A percentile compares a stretch with the other conserved stretches of the same genome.
Conservation (phyloP, 257 asterid genomes). For the Solanum habrochaites region DNA sequence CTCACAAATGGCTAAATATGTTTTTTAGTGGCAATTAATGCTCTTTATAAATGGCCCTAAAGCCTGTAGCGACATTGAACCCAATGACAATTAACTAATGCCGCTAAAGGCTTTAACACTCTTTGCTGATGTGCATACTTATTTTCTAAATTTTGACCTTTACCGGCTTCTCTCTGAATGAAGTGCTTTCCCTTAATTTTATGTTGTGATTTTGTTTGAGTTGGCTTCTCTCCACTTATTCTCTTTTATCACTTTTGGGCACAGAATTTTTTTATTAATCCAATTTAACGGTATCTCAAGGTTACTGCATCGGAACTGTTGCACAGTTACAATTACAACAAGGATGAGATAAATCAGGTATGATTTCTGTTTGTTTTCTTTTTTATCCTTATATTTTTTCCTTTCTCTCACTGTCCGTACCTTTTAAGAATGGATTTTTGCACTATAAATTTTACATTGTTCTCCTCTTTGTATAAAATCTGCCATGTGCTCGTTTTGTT, state of each 20-base stretch:
- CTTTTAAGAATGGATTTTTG: not conserved
- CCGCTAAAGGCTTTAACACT: too few relatives aligned
- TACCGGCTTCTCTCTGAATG: not conserved
- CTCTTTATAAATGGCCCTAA: too few relatives aligned
- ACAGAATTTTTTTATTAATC: not conserved
- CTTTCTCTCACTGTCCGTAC: not conserved
- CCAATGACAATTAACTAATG: too few relatives aligned
- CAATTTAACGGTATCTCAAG: slow-evolving; percentile 21
- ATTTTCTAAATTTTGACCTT: not conserved
- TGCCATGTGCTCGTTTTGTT: not conserved
- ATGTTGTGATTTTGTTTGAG: not conserved
- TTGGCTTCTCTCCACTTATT: not conserved
- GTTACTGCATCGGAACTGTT: slow-evolving; percentile 50
- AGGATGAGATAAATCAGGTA: slow-evolving; percentile 96
- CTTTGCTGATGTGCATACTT: too few relatives aligned
- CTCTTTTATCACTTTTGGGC: not conserved
- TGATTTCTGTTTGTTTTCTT: not conserved
- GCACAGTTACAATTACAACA: slow-evolving; percentile 60
- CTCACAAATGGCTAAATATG: not conserved
- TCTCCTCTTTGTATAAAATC: not conserved
- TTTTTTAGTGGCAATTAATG: too few relatives aligned
- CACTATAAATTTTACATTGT: not conserved
- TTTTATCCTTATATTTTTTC: not conserved
- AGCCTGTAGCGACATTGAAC: too few relatives aligned
- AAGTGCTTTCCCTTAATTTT: not conserved